Base-by-base conservation (phyloP, 2,329 filamentous ascomycete species). In the Penicillium sp. region DNA sequence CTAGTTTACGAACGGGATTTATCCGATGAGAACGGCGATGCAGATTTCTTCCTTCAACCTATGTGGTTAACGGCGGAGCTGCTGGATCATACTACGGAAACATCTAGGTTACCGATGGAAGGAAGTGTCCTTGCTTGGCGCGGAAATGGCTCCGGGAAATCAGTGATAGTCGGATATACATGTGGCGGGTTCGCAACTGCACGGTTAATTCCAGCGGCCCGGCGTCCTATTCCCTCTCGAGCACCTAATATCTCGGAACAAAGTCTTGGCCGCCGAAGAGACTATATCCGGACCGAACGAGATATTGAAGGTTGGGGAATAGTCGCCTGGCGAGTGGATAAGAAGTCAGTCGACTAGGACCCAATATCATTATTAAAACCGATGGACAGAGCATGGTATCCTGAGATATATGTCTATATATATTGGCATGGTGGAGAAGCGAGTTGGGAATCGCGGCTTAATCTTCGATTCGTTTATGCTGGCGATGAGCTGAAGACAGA, bases 331-430 rank as follows among this genome's bases (percentile, higher is more conserved):
- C 42, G 44, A 15, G 50, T 60, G 33, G 57, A 51, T 62, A 60
- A 43, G 6, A 42, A 27, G 19, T 57, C 21, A 29, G n/a, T 47
- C 27, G 6, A n/a, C 43, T 9, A 47, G 27, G 43, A 59, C 38
- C 51, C 60, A 15, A 62, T 47, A 31, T 44, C 33, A 29, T 38
- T 60, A 17, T 50, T 62, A 7, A 39, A 19, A 29, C 50, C 57
- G 29, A 51, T 49, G 25, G 39, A 31, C 27, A 53, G 59, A 53
- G 57, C 53, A 10, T 62, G 57, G 54, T 62, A 62, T 51, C 60
- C 51, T 19, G 60, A 62, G 47, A 60, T 39, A n/a, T 62, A 62
- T 43, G 42, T 60, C 45, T 23, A 57, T 27, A 38, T 62, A 8
- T 13, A 23, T 27, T 62, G 57, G 57, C 49, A 9, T 19, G 47